These are phyloP conservation scores for Larix sibirica DNA, from an alignment of 83 land plant genomes.

Conservation along the genomic window DNA sequence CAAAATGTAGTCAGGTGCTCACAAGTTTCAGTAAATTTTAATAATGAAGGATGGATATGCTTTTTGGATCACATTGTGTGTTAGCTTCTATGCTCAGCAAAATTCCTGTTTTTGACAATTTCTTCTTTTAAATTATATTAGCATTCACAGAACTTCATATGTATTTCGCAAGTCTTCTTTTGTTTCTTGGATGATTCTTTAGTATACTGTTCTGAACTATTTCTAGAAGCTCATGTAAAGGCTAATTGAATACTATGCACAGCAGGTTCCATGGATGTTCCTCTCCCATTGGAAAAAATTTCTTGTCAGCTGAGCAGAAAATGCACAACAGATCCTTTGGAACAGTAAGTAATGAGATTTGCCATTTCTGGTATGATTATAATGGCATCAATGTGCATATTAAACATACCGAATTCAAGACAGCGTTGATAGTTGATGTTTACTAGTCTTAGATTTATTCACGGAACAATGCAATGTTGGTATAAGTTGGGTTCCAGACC, in stretches of 20 bases:
- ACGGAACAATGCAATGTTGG: neutral
- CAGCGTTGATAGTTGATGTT: neutral
- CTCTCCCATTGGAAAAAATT: constrained; percentile 12
- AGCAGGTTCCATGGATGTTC: constrained; percentile 11
- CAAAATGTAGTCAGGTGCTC: neutral
- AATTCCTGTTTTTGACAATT: neutral
- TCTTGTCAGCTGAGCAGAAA: neutral
- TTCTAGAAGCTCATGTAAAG: neutral
- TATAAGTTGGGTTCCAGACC: neutral
- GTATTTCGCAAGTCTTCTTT: neutral
- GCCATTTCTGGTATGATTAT: neutral
- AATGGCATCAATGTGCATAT: neutral
- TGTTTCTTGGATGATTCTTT: neutral
- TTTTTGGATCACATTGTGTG: neutral
- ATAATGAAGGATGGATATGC: neutral
- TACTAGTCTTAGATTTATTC: neutral
- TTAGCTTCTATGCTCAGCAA: neutral
- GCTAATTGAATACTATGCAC: neutral
- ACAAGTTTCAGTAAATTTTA: neutral
- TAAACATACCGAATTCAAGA: neutral
- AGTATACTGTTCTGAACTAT: neutral
- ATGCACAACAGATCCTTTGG: constrained; percentile 3
- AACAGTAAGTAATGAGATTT: constrained; percentile 6
- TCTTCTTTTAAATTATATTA: too few relatives aligned
- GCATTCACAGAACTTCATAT: too few relatives aligned